Evolutionary conservation across 2,329 filamentous ascomycete species (phyloP), one percentile per base, ranked within the genome.

Genomic region (Hypoxylon sp.): DNA sequence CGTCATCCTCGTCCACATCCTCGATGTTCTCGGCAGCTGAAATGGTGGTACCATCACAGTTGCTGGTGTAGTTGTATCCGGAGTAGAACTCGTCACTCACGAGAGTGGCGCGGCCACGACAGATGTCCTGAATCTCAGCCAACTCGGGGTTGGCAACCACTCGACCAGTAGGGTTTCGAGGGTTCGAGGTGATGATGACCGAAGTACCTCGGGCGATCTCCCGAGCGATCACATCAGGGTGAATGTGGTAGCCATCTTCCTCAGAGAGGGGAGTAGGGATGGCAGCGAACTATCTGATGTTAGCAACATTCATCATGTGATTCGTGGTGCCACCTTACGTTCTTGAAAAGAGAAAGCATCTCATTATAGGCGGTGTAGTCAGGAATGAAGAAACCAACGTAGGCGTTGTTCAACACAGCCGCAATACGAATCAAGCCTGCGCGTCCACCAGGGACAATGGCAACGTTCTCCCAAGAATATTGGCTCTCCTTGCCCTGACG

Each of bases 311-410:
- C 27, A 57, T 58, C 19, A 6, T 50, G 8, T 17, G 21, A 37
- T 6, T 15, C 29, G 44, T 19, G 21, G 42, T 13, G 17, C 7
- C 54, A 53, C 79, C 87, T 74, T 75, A 90, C 89, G 80, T 97
- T 97, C 82, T 93, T 94, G 87, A 98, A 98, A 65, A 98, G 84
- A 64, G 91, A 93, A 82, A 98, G 82, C 94, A 98, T 98, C 84
- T 98, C 94, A 77, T 97, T 97, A 85, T 98, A 98, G 1, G 95
- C 95, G 2, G 94, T 97, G 83, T 98, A 98, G 80, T 98, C 92
- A 50, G 93, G 93, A 78, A 97, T 93, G 82, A 97, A 97, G 87
- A 98, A 98, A 46, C 92, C 93, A 70, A 98, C 86, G 77, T 97
- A 97, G 61, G 94, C 91, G 79, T 97, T 97, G 71, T 95, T 95